Percentiles rank a stretch among this genome's conserved stretches.
Conservation (phyloP, 345 rosid species). For the Ricinus communis region DNA sequence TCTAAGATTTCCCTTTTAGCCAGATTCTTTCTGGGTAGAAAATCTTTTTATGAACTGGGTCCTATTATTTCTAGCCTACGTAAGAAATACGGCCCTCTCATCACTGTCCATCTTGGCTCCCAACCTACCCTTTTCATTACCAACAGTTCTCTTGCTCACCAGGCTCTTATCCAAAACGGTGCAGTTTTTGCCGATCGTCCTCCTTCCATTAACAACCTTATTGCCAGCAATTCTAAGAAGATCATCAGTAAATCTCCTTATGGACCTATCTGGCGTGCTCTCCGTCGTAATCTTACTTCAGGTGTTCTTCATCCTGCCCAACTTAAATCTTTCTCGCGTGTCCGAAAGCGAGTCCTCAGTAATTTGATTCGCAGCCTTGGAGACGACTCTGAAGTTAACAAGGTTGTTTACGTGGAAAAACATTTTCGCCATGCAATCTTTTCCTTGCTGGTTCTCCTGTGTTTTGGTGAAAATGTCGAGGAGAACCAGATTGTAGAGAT, state of each 20-base stretch:
- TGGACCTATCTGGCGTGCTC: constrained; percentile 22
- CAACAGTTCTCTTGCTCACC: constrained; percentile 10
- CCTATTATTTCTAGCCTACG: not conserved
- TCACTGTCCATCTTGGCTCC: constrained; percentile 17
- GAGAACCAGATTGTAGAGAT: not conserved
- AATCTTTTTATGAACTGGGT: constrained; percentile 9
- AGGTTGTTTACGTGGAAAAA: not conserved
- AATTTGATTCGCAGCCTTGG: not conserved
- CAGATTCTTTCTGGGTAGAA: not conserved
- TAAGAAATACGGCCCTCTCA: constrained; percentile 7
- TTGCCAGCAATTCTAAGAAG: not conserved
- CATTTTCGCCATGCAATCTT: not conserved
- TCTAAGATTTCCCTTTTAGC: not conserved
- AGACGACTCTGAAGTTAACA: not conserved
- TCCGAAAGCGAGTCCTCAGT: not conserved
- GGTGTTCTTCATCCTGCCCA: constrained; percentile 23
- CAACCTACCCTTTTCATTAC: constrained; percentile 9
- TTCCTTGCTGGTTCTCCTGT: not conserved
- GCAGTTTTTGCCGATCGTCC: constrained; percentile 24
- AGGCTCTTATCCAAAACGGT: constrained; percentile 16
- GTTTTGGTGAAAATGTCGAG: not conserved
- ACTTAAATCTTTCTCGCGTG: not conserved
- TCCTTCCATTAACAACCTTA: not conserved
- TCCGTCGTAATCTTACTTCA: constrained; percentile 14
- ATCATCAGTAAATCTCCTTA: constrained; percentile 9